These are phyloP conservation scores for Amyloporia xantha DNA, from an alignment of 768 basidiomycete species.

Conservation along the genomic window DNA sequence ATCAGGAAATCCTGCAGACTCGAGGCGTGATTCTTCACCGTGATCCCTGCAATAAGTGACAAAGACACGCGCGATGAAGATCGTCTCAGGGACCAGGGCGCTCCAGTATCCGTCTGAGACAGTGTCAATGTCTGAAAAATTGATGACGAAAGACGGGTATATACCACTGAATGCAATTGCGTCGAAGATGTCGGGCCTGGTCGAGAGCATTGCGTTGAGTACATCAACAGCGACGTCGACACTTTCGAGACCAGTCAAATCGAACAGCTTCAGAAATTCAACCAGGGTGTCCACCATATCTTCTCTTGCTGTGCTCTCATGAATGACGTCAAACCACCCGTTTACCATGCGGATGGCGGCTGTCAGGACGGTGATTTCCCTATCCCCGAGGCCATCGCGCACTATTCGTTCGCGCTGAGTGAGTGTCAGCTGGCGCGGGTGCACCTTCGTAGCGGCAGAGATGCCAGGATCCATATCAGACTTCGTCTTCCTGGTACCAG, in stretches of 20 bases:
- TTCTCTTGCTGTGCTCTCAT: constrained; percentile 18
- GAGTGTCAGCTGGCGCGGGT: constrained; percentile 30
- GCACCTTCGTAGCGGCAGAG: too few species aligned
- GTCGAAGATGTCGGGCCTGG: constrained; percentile 32
- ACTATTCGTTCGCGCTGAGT: constrained; percentile 38
- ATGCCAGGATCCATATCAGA: too few species aligned
- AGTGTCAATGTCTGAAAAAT: too few species aligned
- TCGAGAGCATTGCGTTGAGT: constrained; percentile 35
- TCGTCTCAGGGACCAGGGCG: constrained; percentile 34
- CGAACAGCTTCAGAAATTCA: constrained; percentile 27
- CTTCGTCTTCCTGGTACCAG: background rate
- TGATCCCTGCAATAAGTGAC: constrained; percentile 35
- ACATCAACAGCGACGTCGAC: constrained; percentile 34
- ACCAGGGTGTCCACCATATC: constrained; percentile 13
- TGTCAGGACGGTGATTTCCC: constrained; percentile 37
- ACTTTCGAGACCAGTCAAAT: constrained; percentile 13
- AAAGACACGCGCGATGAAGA: constrained; percentile 39
- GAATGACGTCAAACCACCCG: constrained; percentile 35
- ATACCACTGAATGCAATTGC: constrained; percentile 33
- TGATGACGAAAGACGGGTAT: too few species aligned
- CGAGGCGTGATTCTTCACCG: constrained; percentile 31
- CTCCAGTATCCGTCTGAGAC: constrained; percentile 41
- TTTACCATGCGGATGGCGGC: constrained; percentile 37
- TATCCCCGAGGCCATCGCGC: constrained; percentile 39
- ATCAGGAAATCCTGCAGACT: constrained; percentile 34